These are phyloP conservation scores for Cupressus sempervirens DNA, from an alignment of 75 land plant genomes.

Conservation along the genomic window DNA sequence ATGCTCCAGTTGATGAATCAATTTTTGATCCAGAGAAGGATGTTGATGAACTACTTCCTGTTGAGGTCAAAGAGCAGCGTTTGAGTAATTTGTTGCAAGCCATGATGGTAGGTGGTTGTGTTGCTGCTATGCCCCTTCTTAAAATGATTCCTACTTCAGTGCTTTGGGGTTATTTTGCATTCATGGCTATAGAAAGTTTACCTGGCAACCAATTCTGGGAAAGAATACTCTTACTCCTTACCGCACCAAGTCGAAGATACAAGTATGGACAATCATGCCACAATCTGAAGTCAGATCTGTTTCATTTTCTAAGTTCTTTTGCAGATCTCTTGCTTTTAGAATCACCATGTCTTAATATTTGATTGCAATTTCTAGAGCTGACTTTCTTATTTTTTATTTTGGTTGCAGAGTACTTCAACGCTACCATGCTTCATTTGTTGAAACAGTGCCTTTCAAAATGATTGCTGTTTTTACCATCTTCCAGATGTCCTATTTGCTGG, in stretches of 20 bases:
- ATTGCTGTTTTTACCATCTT: conserved; percentile 71
- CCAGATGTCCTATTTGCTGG: conserved; percentile 68
- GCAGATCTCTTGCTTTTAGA: neutral
- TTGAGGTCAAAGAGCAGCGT: conserved; percentile 91
- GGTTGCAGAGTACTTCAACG: conserved; percentile 61
- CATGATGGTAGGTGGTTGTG: conserved; percentile 80
- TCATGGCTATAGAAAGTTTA: conserved; percentile 94
- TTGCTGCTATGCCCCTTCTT: conserved; percentile 89
- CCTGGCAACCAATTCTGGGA: conserved; percentile 98
- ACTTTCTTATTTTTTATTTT: conserved; percentile 2
- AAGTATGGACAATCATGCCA: conserved; percentile 38
- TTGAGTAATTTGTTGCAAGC: conserved; percentile 14
- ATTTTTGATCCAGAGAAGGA: conserved; percentile 84
- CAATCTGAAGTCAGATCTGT: conserved; percentile 60
- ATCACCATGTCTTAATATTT: neutral
- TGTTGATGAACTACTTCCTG: conserved; percentile 73
- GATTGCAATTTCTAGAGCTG: neutral
- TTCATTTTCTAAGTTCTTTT: conserved; percentile 13
- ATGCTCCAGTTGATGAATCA: conserved; percentile 57
- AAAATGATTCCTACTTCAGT: conserved; percentile 83
- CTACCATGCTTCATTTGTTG: conserved; percentile 74
- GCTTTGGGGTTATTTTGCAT: conserved; percentile 92
- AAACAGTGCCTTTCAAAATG: conserved; percentile 85
- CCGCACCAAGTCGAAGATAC: conserved; percentile 80
- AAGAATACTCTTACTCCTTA: conserved; percentile 69